Evolutionary conservation across 768 basidiomycete species (phyloP), one percentile per base, ranked within the genome.

Genomic region (Lentinus tigrinus): DNA sequence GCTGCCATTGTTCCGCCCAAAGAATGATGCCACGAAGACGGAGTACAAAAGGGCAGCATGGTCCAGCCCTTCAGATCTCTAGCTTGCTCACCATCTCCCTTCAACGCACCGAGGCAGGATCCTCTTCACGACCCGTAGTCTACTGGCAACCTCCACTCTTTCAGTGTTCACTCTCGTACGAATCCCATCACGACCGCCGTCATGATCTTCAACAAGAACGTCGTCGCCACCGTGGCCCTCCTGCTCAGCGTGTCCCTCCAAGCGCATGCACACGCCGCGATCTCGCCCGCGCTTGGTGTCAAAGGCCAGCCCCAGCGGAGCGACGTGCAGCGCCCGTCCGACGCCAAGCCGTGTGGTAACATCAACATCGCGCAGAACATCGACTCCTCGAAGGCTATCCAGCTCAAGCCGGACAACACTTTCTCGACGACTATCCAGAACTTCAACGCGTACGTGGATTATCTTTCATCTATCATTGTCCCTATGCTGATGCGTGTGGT

Each of bases 371-470:
- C 78, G 14, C 54, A 68, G 21, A 73, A 69, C 47, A 54, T 83
- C 55, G 75, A 75, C 55, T 66, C 69, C 9, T 75, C 79, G 14
- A 66, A 60, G 2, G 16, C 70, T 4, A 50, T 70, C 48, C 14
- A 28, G 3, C 64, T 63, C 11, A 37, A 24, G 13, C 72, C 77
- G n/a, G 71, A 79, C 46, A 80, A 79, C 26, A 61, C 73, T 0
- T 77, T 82, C 67, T 67, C 67, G 5, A 73, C 72, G 17, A 77
- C 70, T 31, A 71, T 72, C 56, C 76, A 69, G 43, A 75, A 79
- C 67, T 83, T 82, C 66, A 82, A 82, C 57, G 73, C 58, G 82
- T 82, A 62, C 51, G 75, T 55, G 17, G 9, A 23, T 19, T 19
- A 10, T 3, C 28, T 19, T 14, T 34, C 3, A 17, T n/a, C 4